phyloP scores from a whole-genome alignment of 73 alveolate genomes.

The Paramecium tetraurelia region DNA sequence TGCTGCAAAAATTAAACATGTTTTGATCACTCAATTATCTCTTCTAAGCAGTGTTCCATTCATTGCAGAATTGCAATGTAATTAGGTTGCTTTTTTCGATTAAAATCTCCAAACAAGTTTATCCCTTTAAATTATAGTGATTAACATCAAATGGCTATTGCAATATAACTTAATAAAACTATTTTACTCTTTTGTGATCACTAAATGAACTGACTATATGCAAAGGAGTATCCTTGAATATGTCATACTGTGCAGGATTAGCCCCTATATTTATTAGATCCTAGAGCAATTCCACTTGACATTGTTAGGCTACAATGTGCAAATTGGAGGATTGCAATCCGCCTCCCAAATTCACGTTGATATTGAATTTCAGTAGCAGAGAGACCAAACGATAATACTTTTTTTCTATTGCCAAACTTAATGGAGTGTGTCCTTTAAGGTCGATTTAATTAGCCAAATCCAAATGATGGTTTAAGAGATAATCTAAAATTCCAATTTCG shows the following conservation, averaged over 20 bases:
- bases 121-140: constrained; percentile 10
- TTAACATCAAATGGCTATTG: background rate
- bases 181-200: background rate
- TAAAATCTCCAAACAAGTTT: background rate
- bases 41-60: background rate
- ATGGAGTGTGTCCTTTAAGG: constrained; percentile 21
- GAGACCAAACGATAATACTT: background rate
- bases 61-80: background rate
- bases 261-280: background rate
- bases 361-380: background rate
- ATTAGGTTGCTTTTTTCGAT: background rate
- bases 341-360: background rate
- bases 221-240: constrained; percentile 5
- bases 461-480: background rate
- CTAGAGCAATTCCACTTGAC: background rate
- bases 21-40: background rate
- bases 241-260: background rate
- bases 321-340: background rate
- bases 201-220: background rate
- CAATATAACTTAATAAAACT: background rate
- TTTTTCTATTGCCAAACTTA: constrained; percentile 5
- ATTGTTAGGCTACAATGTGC: background rate
- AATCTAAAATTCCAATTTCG: background rate
- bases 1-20: background rate
- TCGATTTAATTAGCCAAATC: background rate